Conservation (phyloP, 768 basidiomycete species). For the Tremella yokohamensis region DNA sequence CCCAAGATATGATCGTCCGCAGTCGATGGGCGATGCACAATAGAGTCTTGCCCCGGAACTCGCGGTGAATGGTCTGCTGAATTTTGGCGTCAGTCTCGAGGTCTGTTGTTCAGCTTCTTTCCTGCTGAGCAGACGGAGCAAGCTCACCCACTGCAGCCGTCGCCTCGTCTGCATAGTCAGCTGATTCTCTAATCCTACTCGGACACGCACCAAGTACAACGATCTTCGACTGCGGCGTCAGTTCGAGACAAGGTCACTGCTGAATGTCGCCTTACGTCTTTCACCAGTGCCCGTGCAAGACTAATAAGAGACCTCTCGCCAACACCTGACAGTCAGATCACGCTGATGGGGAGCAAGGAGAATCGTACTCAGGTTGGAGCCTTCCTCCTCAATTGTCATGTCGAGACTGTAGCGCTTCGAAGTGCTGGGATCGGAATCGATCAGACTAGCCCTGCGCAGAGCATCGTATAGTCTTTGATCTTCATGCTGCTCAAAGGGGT, state of each 20-base stretch:
- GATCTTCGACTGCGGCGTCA: conserved; percentile 58
- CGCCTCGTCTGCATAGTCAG: conserved; percentile 60
- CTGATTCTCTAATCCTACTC: background rate
- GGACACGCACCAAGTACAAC: conserved; percentile 62
- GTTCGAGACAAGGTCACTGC: background rate
- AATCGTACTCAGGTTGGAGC: conserved; percentile 60
- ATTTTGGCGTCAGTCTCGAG: conserved; percentile 86
- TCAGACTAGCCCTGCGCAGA: conserved; percentile 72
- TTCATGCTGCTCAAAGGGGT: conserved; percentile 77
- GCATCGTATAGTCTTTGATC: conserved; percentile 72
- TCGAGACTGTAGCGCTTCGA: conserved; percentile 68
- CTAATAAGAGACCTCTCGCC: conserved; percentile 74
- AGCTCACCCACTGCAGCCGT: conserved; percentile 74
- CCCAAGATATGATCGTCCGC: conserved; percentile 79
- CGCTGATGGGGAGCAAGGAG: background rate
- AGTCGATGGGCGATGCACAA: conserved; percentile 79
- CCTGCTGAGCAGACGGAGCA: background rate
- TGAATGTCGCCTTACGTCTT: conserved; percentile 55
- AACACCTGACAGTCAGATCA: conserved; percentile 44
- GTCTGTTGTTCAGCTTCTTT: conserved; percentile 28
- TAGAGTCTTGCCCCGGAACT: conserved; percentile 79
- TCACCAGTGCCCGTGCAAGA: conserved; percentile 81
- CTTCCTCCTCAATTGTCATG: conserved; percentile 76
- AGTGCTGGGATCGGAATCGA: conserved; percentile 39
- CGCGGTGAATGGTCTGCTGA: conserved; percentile 78